Conservation (phyloP, 805 yeast species). For the Debaryomyces castellii region DNA sequence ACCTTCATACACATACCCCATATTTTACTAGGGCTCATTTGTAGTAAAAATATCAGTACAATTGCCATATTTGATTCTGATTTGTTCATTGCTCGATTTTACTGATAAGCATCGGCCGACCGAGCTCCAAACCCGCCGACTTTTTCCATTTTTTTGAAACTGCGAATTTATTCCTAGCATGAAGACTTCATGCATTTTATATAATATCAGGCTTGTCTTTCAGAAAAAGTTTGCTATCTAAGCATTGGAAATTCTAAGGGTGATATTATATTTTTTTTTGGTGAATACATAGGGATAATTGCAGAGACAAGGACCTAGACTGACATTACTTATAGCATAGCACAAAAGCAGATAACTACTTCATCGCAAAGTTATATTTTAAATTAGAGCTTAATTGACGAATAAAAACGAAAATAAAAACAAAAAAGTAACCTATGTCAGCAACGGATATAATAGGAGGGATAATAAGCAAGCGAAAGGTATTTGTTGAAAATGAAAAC, state of each 20-base stretch:
- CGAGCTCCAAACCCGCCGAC: neutral
- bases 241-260: neutral
- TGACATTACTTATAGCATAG: neutral
- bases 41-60: neutral
- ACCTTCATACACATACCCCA: neutral
- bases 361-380: slow-evolving; percentile 1
- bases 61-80: neutral
- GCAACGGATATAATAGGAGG: slow-evolving; percentile 5
- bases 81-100: neutral
- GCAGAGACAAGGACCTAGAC: neutral
- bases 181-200: neutral
- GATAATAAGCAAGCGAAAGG: slow-evolving; percentile 27
- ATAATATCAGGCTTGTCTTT: neutral
- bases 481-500: slow-evolving; percentile 34
- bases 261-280: neutral
- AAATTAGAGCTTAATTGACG: neutral
- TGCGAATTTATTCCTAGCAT: neutral
- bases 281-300: neutral
- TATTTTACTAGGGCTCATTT: neutral
- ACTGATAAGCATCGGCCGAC: neutral
- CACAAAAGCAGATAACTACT: neutral
- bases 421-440: slow-evolving; percentile 1
- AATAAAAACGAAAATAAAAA: neutral
- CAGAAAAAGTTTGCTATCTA: neutral
- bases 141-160: neutral